Evolutionary conservation across 2,329 filamentous ascomycete genomes (phyloP).

Genomic region (Penicillium sp.): DNA sequence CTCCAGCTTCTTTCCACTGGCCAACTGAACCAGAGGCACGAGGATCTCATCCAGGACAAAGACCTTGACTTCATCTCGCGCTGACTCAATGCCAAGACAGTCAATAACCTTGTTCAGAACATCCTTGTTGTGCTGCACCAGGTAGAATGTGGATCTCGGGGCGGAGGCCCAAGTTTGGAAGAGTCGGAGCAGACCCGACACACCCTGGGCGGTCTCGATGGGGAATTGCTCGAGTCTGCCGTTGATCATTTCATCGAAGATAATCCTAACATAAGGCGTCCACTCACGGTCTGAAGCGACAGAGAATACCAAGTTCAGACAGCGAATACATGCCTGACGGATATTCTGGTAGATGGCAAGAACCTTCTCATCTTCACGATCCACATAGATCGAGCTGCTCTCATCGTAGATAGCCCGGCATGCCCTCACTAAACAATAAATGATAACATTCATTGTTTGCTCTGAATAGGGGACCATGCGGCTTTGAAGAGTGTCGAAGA

Average conservation of each 20-base stretch:
- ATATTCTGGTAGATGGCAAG: slow-evolving; percentile 48
- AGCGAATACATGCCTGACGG: slow-evolving; percentile 68
- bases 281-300: slow-evolving; percentile 70
- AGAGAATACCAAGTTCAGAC: slow-evolving; percentile 73
- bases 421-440: slow-evolving; percentile 76
- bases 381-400: slow-evolving; percentile 25
- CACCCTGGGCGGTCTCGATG: slow-evolving; percentile 80
- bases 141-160: slow-evolving; percentile 64
- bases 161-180: slow-evolving; percentile 77
- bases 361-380: slow-evolving; percentile 31
- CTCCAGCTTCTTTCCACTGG: slow-evolving; percentile 52
- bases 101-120: slow-evolving; percentile 71
- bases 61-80: slow-evolving; percentile 81
- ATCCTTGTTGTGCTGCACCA: slow-evolving; percentile 59
- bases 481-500: slow-evolving; percentile 79
- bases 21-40: slow-evolving; percentile 63
- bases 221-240: slow-evolving; percentile 76
- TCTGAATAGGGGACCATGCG: slow-evolving; percentile 67
- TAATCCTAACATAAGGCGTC: slow-evolving; percentile 65
- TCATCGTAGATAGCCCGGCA: slow-evolving; percentile 52
- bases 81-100: slow-evolving; percentile 67
- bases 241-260: slow-evolving; percentile 73
- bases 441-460: slow-evolving; percentile 69
- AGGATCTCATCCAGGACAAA: slow-evolving; percentile 75
- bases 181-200: slow-evolving; percentile 78